Conservation (phyloP, 139 green algal genomes). For the Auxenochlorella pyrenoidosa region DNA sequence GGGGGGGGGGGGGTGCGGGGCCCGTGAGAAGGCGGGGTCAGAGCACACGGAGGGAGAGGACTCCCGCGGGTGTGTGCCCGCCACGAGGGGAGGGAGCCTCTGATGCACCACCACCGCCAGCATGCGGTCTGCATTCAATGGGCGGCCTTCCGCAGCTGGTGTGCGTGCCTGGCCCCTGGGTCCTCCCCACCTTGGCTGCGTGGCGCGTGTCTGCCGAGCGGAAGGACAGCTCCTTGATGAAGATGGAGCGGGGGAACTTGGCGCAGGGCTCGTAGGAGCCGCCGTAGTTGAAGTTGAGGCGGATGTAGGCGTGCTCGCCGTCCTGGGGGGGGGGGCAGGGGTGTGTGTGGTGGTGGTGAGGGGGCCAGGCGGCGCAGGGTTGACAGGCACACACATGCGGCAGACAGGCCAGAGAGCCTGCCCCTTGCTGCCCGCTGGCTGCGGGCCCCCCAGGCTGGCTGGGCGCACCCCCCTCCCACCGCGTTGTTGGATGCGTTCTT, state of each 20-base stretch:
- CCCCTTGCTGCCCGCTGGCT: too few species aligned
- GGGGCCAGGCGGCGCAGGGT: neutral
- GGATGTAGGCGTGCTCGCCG: slow-evolving; percentile 76
- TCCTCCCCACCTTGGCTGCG: slow-evolving; percentile 49
- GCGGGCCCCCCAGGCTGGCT: too few species aligned
- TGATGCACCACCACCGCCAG: too few species aligned
- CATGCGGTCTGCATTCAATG: too few species aligned
- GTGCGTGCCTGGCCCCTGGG: too few species aligned
- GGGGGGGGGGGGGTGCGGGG: too few species aligned
- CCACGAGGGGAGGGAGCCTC: too few species aligned
- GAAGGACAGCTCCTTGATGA: slow-evolving; percentile 97
- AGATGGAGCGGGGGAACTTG: slow-evolving; percentile 75
- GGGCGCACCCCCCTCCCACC: slow-evolving; percentile 30
- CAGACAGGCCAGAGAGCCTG: too few species aligned
- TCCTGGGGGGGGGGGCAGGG: neutral
- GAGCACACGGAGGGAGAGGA: too few species aligned
- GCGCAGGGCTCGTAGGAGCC: slow-evolving; percentile 76
- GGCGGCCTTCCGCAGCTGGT: too few species aligned
- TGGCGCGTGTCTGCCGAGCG: slow-evolving; percentile 77
- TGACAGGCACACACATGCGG: neutral
- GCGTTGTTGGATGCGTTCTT: slow-evolving; percentile 83
- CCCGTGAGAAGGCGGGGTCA: too few species aligned
- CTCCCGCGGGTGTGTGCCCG: too few species aligned
- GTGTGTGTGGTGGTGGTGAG: neutral
- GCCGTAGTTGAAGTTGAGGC: slow-evolving; percentile 95